A percentile compares a stretch with the other conserved stretches of the same genome.
These are phyloP conservation scores for Aspergillus novofumigatus DNA, from an alignment of 2,329 filamentous ascomycete genomes.

Conservation along the genomic window DNA sequence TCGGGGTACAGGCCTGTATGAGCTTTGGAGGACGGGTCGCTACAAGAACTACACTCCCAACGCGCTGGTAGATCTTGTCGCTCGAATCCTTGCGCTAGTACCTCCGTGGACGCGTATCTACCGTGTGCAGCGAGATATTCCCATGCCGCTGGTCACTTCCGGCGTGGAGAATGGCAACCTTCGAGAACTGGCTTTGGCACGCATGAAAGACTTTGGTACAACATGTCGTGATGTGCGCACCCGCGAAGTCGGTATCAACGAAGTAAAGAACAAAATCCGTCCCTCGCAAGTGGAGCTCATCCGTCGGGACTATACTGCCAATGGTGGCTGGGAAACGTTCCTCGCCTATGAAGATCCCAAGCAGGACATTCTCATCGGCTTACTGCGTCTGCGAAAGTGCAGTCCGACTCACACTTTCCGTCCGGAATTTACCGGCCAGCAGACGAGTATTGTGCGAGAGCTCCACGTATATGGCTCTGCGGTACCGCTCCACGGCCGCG, in stretches of 20 bases:
- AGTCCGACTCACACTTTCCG: conserved; percentile 88
- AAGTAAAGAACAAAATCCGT: conserved; percentile 97
- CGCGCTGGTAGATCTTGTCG: conserved; percentile 89
- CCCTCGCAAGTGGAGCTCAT: conserved; percentile 95
- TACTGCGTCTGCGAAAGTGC: conserved; percentile 86
- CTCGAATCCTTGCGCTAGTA: conserved; percentile 88
- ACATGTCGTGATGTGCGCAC: conserved; percentile 95
- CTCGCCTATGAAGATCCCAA: conserved; percentile 97
- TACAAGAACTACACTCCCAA: conserved; percentile 99
- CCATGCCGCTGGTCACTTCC: conserved; percentile 99
- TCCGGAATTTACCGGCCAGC: conserved; percentile 77
- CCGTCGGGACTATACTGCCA: conserved; percentile 87
- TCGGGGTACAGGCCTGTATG: conserved; percentile 90
- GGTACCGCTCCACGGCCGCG: conserved; percentile 92
- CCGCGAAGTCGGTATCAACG: conserved; percentile 95
- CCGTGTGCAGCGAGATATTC: conserved; percentile 95
- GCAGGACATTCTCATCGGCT: conserved; percentile 92
- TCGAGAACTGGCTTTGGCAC: conserved; percentile 84
- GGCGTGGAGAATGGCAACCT: conserved; percentile 98
- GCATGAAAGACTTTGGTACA: conserved; percentile 99
- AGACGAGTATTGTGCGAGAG: conserved; percentile 87
- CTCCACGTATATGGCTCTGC: conserved; percentile 96
- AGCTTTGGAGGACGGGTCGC: conserved; percentile 91
- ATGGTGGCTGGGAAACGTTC: conserved; percentile 98
- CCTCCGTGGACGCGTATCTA: conserved; percentile 99